Base-by-base conservation (phyloP, 495 filamentous ascomycete genomes). In the Penicillium cataractarum region DNA sequence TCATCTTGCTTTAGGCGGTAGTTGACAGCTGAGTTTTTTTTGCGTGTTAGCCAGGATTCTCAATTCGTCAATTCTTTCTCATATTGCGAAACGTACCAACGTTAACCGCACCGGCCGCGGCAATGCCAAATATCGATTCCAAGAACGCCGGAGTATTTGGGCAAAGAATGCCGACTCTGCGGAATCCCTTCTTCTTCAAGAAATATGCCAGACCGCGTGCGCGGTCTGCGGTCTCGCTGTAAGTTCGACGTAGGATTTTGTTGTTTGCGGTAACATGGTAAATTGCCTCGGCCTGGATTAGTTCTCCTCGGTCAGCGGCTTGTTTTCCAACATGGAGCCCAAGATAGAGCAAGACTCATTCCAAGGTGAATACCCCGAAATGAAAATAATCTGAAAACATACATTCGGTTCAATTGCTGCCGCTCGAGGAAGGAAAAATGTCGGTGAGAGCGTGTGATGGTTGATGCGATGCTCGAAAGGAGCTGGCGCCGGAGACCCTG, bases 111-210 rank as follows among this genome's bases (percentile, higher is more conserved):
- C 92, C 92, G 3, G 91, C 93, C 24, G 93, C 95, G 2, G 86
- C 87, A 69, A 97, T 90, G 6, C 90, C 95, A 67, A 93, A 99
- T 52, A 97, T 89, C 2, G 86, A 82, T 76, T 98, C 94, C 21
- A 98, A 78, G 72, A 97, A 97, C 0, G 92, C 95, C 3, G 95
- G 95, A 6, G 95, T 99, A 72, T 99, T 99, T 1, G 96, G 89
- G 22, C 86, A 87, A 5, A 99, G 81, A 40, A 99, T 87, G 6
- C 95, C 95, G 2, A 90, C 83, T 58, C 89, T 84, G 70, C 85
- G 89, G 67, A 83, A 85, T 8, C 82, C 82, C 57, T 89, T 83
- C 69, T 91, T 90, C 49, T 82, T 84, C 54, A 98, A 73, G 72
- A 89, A 98, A 74, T 95, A 98, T 9, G 91, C 93, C 22, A 99